Conservation (phyloP, 192 early-diverging fungal species). For the Coemansia nantahalensis region DNA sequence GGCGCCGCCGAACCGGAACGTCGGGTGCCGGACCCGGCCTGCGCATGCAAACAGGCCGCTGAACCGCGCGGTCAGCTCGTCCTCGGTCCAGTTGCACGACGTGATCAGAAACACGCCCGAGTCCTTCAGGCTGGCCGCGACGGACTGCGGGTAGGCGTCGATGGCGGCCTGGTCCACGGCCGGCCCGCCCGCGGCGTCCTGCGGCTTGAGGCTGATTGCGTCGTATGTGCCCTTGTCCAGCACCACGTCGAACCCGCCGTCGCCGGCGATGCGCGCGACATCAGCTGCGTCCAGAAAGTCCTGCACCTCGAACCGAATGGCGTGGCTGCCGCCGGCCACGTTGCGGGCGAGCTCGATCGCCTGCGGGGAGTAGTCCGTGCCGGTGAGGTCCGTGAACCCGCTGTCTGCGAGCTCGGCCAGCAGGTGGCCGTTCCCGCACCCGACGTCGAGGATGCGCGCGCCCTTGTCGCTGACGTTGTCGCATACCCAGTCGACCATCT, state of each 20-base stretch:
- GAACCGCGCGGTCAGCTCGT: slow-evolving; percentile 66
- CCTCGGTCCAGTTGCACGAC: slow-evolving; percentile 91
- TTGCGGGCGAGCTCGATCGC: slow-evolving; percentile 71
- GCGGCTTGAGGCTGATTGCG: slow-evolving; percentile 76
- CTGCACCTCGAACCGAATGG: slow-evolving; percentile 56
- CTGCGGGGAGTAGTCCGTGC: slow-evolving; percentile 82
- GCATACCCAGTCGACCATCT: slow-evolving; percentile 87
- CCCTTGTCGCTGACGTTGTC: slow-evolving; percentile 23
- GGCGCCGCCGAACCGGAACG: slow-evolving; percentile 85
- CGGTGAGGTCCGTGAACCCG: slow-evolving; percentile 69
- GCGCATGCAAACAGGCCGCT: slow-evolving; percentile 60
- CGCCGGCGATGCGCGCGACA: slow-evolving; percentile 33
- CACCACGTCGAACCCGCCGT: slow-evolving; percentile 55
- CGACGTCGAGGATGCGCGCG: slow-evolving; percentile 72
- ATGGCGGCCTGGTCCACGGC: slow-evolving; percentile 49
- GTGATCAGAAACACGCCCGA: slow-evolving; percentile 74
- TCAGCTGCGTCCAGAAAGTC: slow-evolving; percentile 59
- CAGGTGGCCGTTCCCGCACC: slow-evolving; percentile 92
- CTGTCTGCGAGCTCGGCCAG: slow-evolving; percentile 70
- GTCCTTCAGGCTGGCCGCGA: slow-evolving; percentile 61
- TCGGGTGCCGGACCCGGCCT: slow-evolving; percentile 74
- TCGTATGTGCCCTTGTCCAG: slow-evolving; percentile 96
- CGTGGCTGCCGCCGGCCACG: slow-evolving; percentile 44
- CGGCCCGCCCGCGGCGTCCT: slow-evolving; percentile 11
- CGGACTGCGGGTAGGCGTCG: slow-evolving; percentile 58